Evolutionary conservation across 345 rosid genomes (phyloP).

Genomic region (Ailanthus altissimus): DNA sequence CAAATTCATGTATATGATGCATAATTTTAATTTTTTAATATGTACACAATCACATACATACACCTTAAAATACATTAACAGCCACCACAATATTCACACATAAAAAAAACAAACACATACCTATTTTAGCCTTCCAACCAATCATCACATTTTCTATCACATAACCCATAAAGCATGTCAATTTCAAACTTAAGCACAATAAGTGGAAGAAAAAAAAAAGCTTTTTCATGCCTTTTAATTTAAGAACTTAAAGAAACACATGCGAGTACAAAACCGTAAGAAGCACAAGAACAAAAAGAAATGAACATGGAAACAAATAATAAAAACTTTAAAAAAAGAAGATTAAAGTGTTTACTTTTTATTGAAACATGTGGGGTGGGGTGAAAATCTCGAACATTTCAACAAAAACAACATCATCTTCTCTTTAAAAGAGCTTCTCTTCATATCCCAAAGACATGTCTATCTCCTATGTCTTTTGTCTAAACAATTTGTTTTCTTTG

Average conservation of each 20-base stretch:
- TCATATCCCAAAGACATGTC: slow-evolving; percentile 49
- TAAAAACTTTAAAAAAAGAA: neutral
- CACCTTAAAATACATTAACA: too few species aligned
- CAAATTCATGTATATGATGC: too few species aligned
- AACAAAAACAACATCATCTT: slow-evolving; percentile 42
- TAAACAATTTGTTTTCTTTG: neutral
- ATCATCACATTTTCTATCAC: neutral
- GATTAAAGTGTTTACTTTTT: slow-evolving; percentile 41
- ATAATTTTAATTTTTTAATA: too few species aligned
- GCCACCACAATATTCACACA: too few species aligned
- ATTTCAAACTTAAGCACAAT: neutral
- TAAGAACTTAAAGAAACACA: neutral
- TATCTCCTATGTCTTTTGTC: neutral
- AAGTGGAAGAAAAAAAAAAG: too few species aligned
- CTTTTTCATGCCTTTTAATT: neutral
- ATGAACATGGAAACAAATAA: neutral
- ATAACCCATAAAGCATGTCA: neutral
- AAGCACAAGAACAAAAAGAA: neutral
- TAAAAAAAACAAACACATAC: neutral
- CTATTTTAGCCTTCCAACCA: neutral
- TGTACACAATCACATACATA: too few species aligned
- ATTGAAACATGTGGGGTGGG: slow-evolving; percentile 32
- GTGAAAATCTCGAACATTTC: slow-evolving; percentile 49
- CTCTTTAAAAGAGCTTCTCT: slow-evolving; percentile 44
- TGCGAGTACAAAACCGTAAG: neutral